Base-by-base conservation (phyloP, 2,329 filamentous ascomycete species). In the Cladosporium austrohemisphaericum region DNA sequence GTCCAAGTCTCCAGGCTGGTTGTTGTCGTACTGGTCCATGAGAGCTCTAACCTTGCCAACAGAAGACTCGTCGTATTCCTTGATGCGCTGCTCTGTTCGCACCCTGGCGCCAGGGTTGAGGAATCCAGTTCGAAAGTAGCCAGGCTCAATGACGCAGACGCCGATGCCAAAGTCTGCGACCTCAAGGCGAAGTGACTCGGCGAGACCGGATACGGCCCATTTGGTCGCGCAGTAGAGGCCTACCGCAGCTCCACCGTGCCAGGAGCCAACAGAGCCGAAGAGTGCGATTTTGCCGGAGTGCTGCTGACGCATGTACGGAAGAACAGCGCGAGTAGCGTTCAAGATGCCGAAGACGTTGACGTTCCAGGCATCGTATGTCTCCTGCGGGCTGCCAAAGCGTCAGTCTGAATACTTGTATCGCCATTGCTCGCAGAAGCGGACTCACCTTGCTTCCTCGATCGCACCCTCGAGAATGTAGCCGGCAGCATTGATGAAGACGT, bases 1-100 rank as follows among this genome's bases (percentile, higher is more conserved):
- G 14, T 62, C 64, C 3, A 78, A 71, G 57, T 84, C 78, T 0
- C 80, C 80, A 0, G 68, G 71, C 65, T 83, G 79, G 0, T 74
- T 71, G 13, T 74, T 68, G 52, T 81, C 65, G 9, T 64, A 62
- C 2, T 36, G 33, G 3, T 62, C 60, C 25, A 79, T 52, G 2
- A 49, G 33, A 14, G 54, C 60, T 44, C 71, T 60, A 14, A 63
- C 28, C 23, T 59, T 41, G 6, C 60, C 70, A 5, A 67, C 66
- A 2, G 68, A 56, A 0, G 68, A 62, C 11, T 66, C 60, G 38
- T 66, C 59, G 41, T 71, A 69, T 16, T 52, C 65, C 25, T 60
- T 47, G 3, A 60, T 54, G 4, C 52, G 43, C 32, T 23, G 31
- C 49, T 40, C 25, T 8, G 56, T 56, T 11, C 28, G 41, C 8